phyloP scores from a whole-genome alignment of 106 monocot genomes.

The Dendrobium huoshanense region DNA sequence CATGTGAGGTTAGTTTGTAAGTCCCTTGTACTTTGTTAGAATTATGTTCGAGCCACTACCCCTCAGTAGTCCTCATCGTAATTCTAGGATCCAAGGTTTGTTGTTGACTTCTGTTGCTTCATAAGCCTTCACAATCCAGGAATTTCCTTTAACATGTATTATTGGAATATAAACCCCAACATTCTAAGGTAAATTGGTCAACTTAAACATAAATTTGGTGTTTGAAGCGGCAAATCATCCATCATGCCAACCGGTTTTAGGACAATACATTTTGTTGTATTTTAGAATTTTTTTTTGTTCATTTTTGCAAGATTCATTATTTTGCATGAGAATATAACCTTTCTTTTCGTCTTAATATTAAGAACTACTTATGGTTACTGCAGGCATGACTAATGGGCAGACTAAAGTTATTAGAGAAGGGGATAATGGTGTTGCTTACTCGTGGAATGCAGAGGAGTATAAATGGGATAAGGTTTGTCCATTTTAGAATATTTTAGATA shows the following conservation, averaged over 20 bases:
- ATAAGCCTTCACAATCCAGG: too few relatives aligned
- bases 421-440: constrained; percentile 94
- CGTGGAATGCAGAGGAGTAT: constrained; percentile 76
- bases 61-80: too few relatives aligned
- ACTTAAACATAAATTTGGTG: neutral
- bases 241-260: neutral
- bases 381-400: constrained; percentile 77
- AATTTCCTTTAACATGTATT: too few relatives aligned
- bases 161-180: too few relatives aligned
- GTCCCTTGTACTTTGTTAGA: too few relatives aligned
- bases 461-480: constrained; percentile 82
- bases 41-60: too few relatives aligned
- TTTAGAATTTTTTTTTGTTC: neutral
- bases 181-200: too few relatives aligned
- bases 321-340: neutral
- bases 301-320: neutral
- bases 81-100: too few relatives aligned
- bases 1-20: too few relatives aligned
- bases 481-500: neutral
- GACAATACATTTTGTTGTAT: neutral
- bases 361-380: neutral
- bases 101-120: too few relatives aligned
- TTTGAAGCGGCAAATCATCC: neutral
- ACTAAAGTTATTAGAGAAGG: constrained; percentile 91
- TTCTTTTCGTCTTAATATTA: constrained; percentile 4